Base-by-base conservation (phyloP, 2,329 filamentous ascomycete species). In the Diplodia corticola region DNA sequence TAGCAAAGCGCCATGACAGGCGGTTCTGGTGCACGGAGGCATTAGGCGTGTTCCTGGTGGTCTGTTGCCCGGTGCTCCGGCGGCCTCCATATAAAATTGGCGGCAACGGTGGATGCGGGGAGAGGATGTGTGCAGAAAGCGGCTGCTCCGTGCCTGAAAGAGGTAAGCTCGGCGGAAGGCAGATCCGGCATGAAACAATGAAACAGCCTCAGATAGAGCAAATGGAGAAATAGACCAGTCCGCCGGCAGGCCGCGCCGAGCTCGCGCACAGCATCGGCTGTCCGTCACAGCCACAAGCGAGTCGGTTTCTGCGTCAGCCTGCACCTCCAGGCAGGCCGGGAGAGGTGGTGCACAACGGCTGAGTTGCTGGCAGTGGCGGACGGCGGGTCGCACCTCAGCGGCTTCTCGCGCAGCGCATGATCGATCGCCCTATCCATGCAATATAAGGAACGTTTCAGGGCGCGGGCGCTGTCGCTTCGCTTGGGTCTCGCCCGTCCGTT, bases 161-260 rank as follows among this genome's bases (percentile, higher is more conserved):
- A 63, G 60, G 49, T 15, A 63, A 53, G 60, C 60, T 28, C 20
- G 57, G 37, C 54, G 54, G 57, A 49, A 61, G 26, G 35, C 57
- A 61, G 57, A 49, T 61, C 57, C 57, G 57, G 37, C 57, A 17
- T 61, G 57, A 61, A 61, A 61, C 57, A 44, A 61, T 35, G 44
- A 61, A 61, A 61, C 57, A 17, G 57, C 44, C 9, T 61, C 57
- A 61, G n/a, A 30, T 61, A 48, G 57, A 61, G 13, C 28, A 5
- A 12, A 20, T 44, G 22, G 40, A 12, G 24, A 28, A 49, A 24
- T 15, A 6, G 12, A 48, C 20, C 37, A 28, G n/a, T 20, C 44
- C 28, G 35, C 28, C 57, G 57, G 57, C 15, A n/a, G 17, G 1
- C 5, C 54, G 54, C 54, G 33, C 54, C 54, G 54, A 44, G 40